These are phyloP conservation scores for Aegilops sharonensis DNA, from an alignment of 176 grass and related monocot genomes.

Conservation along the genomic window DNA sequence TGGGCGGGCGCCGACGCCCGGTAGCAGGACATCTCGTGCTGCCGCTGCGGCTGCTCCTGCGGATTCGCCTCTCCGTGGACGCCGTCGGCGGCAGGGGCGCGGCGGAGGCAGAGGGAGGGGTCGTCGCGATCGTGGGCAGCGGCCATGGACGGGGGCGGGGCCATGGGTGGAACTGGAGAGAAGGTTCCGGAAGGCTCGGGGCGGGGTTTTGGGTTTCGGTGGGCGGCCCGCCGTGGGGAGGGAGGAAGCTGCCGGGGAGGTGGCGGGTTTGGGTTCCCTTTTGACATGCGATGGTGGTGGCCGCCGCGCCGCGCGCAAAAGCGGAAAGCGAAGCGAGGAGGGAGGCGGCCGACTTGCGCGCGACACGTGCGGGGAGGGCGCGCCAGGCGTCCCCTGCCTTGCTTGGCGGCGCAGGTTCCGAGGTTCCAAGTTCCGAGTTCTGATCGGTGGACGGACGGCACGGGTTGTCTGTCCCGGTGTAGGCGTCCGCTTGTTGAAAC, in stretches of 20 bases:
- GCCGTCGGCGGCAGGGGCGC: background rate
- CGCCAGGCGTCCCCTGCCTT: slow-evolving; percentile 31
- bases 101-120: slow-evolving; percentile 32
- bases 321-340: background rate
- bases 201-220: background rate
- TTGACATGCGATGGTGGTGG: background rate
- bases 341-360: background rate
- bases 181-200: background rate
- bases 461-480: background rate
- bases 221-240: background rate
- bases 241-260: background rate
- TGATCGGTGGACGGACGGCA: background rate
- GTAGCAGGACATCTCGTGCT: slow-evolving; percentile 39
- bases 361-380: background rate
- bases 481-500: background rate
- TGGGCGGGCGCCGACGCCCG: slow-evolving; percentile 79
- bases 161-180: slow-evolving; percentile 30
- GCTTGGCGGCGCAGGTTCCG: background rate
- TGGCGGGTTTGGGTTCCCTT: slow-evolving; percentile 9
- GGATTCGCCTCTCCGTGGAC: background rate
- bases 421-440: background rate
- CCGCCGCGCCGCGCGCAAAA: slow-evolving; percentile 17
- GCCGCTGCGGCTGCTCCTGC: slow-evolving; percentile 4
- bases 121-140: slow-evolving; percentile 23
- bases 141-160: slow-evolving; percentile 20